Evolutionary conservation across 192 early-diverging fungal genomes (phyloP).

Genomic region (Coemansia sp.): DNA sequence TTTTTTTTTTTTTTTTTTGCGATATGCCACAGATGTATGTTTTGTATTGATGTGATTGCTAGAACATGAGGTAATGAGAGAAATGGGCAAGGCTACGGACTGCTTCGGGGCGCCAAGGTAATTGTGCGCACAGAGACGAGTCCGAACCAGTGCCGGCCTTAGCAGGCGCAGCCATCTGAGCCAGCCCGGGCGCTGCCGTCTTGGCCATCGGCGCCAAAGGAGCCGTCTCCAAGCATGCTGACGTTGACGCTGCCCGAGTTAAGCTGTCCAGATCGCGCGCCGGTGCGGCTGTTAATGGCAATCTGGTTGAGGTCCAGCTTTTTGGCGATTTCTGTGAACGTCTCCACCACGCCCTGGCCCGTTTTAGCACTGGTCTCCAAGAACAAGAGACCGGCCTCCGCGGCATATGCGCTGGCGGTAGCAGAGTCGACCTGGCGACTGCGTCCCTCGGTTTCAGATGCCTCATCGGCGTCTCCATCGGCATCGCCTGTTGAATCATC

Average conservation of each 20-base stretch:
- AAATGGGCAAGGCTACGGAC: slow-evolving; percentile 11
- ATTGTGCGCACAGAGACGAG: slow-evolving; percentile 13
- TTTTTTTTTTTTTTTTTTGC: too few relatives aligned
- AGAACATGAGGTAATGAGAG: slow-evolving; percentile 7
- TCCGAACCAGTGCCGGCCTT: slow-evolving; percentile 10
- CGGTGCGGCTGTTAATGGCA: slow-evolving; percentile 24
- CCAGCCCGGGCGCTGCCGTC: slow-evolving; percentile 12
- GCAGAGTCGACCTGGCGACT: slow-evolving; percentile 67
- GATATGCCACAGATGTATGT: neutral
- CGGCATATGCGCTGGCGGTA: slow-evolving; percentile 75
- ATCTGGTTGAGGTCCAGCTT: slow-evolving; percentile 49
- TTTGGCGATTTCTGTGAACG: slow-evolving; percentile 84
- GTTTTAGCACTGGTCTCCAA: slow-evolving; percentile 88
- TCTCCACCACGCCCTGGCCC: slow-evolving; percentile 79
- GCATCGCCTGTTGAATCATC: slow-evolving; percentile 22
- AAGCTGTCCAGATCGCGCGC: slow-evolving; percentile 34
- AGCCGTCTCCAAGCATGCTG: slow-evolving; percentile 40
- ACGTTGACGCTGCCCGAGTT: slow-evolving; percentile 52
- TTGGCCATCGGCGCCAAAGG: slow-evolving; percentile 15
- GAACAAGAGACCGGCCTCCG: slow-evolving; percentile 79
- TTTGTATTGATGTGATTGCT: neutral
- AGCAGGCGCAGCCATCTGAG: slow-evolving; percentile 46
- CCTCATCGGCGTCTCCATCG: slow-evolving; percentile 43
- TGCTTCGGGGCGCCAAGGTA: slow-evolving; percentile 24
- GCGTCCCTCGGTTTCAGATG: slow-evolving; percentile 31